Base-by-base conservation (phyloP, 2,329 filamentous ascomycete genomes). In the Fulvia fulva region DNA sequence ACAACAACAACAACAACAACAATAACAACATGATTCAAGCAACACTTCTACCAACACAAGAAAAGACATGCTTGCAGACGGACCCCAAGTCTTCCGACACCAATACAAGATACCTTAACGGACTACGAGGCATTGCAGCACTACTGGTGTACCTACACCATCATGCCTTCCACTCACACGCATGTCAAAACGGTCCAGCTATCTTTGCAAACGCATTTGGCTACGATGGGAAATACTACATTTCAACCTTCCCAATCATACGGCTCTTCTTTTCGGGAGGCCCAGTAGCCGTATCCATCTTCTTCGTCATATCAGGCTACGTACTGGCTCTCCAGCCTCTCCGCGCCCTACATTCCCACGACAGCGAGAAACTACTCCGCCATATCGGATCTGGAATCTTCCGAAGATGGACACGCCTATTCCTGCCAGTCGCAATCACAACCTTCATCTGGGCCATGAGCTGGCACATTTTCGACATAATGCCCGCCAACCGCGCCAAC, bases 71-170 rank as follows among this genome's bases (percentile, higher is more conserved):
- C n/a, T n/a, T n/a, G n/a, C n/a, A n/a, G n/a, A n/a, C n/a, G n/a
- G n/a, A n/a, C n/a, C n/a, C n/a, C n/a, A n/a, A n/a, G n/a, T n/a
- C n/a, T n/a, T n/a, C n/a, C n/a, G n/a, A n/a, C n/a, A n/a, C n/a
- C n/a, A n/a, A n/a, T n/a, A 49, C 83, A 6, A 82, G 83, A n/a
- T 85, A 83, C 64, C 77, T 86, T 12, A 86, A 89, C 64, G 86
- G 86, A 14, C 73, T 88, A 8, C 76, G 86, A 64, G 86, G 86
- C 2, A 86, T 88, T 62, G 85, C 85, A 7, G 84, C 86, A 3
- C 77, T 89, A 28, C 68, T 87, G 19, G 86, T 89, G 14, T 88
- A 87, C 69, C 76, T 80, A 63, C 82, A 85, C 54, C 83, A 87
- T 69, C 79, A 86, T 69, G n/a, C n/a, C n/a, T n/a, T n/a, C n/a